phyloP scores from a whole-genome alignment of 371 early-diverging fungal species.

The Mucor racemosus region DNA sequence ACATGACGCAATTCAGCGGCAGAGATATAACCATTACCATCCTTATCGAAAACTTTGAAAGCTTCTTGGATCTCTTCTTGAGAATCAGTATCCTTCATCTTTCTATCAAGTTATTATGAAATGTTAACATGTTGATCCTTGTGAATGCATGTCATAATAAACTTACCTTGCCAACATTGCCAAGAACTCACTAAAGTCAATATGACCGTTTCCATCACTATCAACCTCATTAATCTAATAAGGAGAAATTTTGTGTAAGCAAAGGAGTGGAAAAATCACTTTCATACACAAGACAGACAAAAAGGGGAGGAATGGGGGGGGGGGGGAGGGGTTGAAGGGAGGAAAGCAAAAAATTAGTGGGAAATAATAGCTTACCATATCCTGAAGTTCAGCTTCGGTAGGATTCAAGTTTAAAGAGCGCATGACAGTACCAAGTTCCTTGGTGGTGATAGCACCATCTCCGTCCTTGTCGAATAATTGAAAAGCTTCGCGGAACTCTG shows the following conservation, averaged over 20 bases:
- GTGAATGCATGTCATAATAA: not conserved
- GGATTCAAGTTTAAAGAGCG: constrained; percentile 83
- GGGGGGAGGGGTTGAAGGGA: not conserved
- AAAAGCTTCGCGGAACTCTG: constrained; percentile 88
- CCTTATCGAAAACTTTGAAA: constrained; percentile 59
- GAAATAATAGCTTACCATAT: constrained; percentile 48
- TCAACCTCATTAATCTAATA: constrained; percentile 83
- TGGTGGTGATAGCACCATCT: constrained; percentile 86
- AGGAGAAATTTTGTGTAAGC: not conserved
- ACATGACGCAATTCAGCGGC: constrained; percentile 49
- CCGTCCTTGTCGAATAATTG: constrained; percentile 75
- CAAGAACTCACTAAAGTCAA: constrained; percentile 91
- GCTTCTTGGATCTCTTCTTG: constrained; percentile 50
- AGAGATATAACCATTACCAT: constrained; percentile 52
- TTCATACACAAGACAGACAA: not conserved
- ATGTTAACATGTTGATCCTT: not conserved
- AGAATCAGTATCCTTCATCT: constrained; percentile 43
- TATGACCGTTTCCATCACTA: constrained; percentile 87
- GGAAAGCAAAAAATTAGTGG: too few relatives aligned
- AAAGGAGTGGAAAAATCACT: not conserved
- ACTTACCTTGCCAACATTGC: constrained; percentile 81
- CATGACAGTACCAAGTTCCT: constrained; percentile 90
- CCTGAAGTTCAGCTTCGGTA: constrained; percentile 75
- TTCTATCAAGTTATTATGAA: constrained; percentile 19
- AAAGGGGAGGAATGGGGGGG: not conserved